These are phyloP conservation scores for Ceratocystis destructans DNA, from an alignment of 2,329 filamentous ascomycete species.

Conservation along the genomic window DNA sequence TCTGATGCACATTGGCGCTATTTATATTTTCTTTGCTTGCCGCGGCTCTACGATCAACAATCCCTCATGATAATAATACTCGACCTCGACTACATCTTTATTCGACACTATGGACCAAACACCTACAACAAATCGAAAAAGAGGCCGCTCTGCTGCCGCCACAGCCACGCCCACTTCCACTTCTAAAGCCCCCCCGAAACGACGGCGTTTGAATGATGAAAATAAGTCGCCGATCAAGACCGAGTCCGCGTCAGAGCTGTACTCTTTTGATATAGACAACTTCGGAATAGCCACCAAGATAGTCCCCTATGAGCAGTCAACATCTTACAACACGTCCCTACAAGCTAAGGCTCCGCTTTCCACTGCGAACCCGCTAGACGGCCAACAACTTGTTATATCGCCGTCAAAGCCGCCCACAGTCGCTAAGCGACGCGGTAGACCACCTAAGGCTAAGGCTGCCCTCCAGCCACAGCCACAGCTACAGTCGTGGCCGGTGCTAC, in stretches of 20 bases:
- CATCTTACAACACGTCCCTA: too few species aligned
- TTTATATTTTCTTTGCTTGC: background rate
- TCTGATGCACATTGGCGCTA: background rate
- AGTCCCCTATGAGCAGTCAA: background rate
- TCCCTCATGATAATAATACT: background rate
- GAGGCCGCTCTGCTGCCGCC: conserved; percentile 12
- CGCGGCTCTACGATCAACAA: background rate
- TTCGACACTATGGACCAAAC: conserved; percentile 10
- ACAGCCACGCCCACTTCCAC: conserved; percentile 17
- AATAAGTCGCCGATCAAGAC: conserved; percentile 5
- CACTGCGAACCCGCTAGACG: background rate
- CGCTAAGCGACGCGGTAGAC: conserved; percentile 10
- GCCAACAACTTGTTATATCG: background rate
- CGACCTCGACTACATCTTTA: background rate
- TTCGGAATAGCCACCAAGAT: background rate
- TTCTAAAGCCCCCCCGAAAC: conserved; percentile 4
- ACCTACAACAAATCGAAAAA: conserved; percentile 14
- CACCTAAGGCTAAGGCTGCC: conserved; percentile 16
- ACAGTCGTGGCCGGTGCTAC: conserved; percentile 1
- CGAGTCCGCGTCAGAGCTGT: background rate
- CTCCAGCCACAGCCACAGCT: conserved; percentile 3
- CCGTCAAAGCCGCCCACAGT: background rate
- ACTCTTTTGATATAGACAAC: background rate
- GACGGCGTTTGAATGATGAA: conserved; percentile 14
- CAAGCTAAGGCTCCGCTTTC: background rate